phyloP scores from a whole-genome alignment of 164 flowering plant genomes.

The Tetrastigma voinierianum region DNA sequence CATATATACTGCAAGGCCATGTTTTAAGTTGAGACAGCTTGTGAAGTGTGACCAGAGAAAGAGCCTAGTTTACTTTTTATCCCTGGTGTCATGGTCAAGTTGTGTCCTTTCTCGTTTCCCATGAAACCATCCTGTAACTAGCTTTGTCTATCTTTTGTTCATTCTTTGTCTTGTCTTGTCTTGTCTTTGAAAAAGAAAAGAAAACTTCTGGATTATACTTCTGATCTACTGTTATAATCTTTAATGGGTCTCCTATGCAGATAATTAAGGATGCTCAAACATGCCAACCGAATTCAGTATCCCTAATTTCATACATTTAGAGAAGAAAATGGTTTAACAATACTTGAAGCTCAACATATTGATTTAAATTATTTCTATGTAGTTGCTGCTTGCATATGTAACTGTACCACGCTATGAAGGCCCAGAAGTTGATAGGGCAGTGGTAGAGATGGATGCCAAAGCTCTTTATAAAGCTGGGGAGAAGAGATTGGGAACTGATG shows the following conservation, averaged over 20 bases:
- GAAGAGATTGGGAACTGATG: constrained; percentile 67
- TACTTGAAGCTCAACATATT: background rate
- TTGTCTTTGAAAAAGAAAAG: too few relatives aligned
- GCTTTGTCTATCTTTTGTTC: too few relatives aligned
- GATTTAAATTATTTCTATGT: constrained; percentile 11
- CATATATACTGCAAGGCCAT: too few relatives aligned
- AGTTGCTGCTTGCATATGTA: constrained; percentile 73
- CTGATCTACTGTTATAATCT: background rate
- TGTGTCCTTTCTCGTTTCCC: too few relatives aligned
- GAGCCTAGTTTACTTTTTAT: too few relatives aligned
- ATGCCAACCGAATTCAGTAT: background rate
- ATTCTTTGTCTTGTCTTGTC: too few relatives aligned
- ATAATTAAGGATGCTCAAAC: background rate
- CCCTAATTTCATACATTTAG: background rate
- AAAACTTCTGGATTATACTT: background rate
- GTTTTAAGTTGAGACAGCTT: too few relatives aligned
- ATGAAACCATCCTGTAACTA: too few relatives aligned
- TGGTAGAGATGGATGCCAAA: constrained; percentile 65
- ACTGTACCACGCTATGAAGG: constrained; percentile 65
- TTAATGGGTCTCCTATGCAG: background rate
- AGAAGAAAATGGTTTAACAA: background rate
- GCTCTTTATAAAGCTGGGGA: constrained; percentile 69
- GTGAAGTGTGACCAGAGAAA: too few relatives aligned
- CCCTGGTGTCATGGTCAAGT: too few relatives aligned
- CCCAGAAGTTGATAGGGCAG: constrained; percentile 49